phyloP scores from a whole-genome alignment of 1,139 yeast genomes.

The Nakaseomyces nivariensis region DNA sequence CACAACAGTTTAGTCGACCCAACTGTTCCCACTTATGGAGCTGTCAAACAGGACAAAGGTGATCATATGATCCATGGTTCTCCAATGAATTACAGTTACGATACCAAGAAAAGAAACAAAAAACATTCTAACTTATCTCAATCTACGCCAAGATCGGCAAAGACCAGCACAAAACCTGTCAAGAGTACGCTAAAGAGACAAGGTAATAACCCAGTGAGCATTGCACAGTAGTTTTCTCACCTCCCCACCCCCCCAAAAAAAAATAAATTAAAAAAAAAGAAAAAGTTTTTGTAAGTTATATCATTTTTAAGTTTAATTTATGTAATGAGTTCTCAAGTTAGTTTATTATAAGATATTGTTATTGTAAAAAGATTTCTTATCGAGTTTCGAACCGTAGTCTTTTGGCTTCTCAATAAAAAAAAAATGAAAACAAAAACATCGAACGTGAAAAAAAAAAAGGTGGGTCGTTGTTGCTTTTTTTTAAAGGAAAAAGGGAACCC shows the following conservation, averaged over 20 bases:
- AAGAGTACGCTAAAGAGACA: background rate
- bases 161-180: background rate
- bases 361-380: too few species aligned
- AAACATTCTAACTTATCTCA: background rate
- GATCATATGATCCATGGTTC: background rate
- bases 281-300: background rate
- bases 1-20: conserved; percentile 1
- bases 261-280: background rate
- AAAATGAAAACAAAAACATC: too few species aligned
- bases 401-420: too few species aligned
- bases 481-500: too few species aligned
- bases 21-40: background rate
- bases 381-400: too few species aligned
- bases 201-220: background rate
- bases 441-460: too few species aligned
- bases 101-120: background rate
- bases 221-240: background rate
- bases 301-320: too few species aligned
- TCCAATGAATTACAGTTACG: conserved; percentile 1
- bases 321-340: too few species aligned
- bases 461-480: too few species aligned
- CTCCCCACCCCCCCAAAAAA: background rate
- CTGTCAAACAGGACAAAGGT: background rate
- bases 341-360: too few species aligned
- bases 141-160: background rate